A percentile compares a stretch with the other conserved stretches of the same genome.
These are phyloP conservation scores for Suillus weaverae DNA, from an alignment of 768 basidiomycete species.

Conservation along the genomic window DNA sequence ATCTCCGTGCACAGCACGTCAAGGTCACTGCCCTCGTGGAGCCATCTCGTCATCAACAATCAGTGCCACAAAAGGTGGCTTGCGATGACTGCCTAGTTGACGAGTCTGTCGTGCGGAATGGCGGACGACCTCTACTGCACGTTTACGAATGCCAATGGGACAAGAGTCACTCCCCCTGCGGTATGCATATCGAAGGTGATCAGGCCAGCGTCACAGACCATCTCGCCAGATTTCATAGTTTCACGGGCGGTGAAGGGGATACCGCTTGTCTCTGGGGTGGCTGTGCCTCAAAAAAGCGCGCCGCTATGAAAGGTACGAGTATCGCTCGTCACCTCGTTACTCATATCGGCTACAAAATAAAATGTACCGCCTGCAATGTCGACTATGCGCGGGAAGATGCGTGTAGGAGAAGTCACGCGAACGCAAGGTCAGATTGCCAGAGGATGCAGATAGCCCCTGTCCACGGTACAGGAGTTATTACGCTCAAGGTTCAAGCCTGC, in stretches of 20 bases:
- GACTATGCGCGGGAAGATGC: conserved; percentile 35
- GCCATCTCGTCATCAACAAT: neutral
- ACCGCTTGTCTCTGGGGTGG: conserved; percentile 34
- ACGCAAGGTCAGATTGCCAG: conserved; percentile 25
- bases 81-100: conserved; percentile 31
- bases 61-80: conserved; percentile 19
- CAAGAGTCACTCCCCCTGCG: conserved; percentile 22
- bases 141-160: conserved; percentile 35
- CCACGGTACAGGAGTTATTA: conserved; percentile 18
- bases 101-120: conserved; percentile 27
- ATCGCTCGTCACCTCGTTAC: conserved; percentile 35
- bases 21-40: neutral
- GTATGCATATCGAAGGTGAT: conserved; percentile 37
- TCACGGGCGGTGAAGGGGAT: conserved; percentile 30
- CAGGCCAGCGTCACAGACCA: conserved; percentile 34
- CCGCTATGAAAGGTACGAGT: conserved; percentile 33
- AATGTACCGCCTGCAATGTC: conserved; percentile 30
- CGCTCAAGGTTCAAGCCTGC: conserved; percentile 25
- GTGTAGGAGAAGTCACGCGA: conserved; percentile 33
- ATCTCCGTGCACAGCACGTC: neutral
- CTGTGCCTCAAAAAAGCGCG: conserved; percentile 17
- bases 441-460: neutral
- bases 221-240: conserved; percentile 30
- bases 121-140: conserved; percentile 24
- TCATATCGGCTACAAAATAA: conserved; percentile 31